Base-by-base conservation (phyloP, 2,329 filamentous ascomycete genomes). In the Fusarium sp. region DNA sequence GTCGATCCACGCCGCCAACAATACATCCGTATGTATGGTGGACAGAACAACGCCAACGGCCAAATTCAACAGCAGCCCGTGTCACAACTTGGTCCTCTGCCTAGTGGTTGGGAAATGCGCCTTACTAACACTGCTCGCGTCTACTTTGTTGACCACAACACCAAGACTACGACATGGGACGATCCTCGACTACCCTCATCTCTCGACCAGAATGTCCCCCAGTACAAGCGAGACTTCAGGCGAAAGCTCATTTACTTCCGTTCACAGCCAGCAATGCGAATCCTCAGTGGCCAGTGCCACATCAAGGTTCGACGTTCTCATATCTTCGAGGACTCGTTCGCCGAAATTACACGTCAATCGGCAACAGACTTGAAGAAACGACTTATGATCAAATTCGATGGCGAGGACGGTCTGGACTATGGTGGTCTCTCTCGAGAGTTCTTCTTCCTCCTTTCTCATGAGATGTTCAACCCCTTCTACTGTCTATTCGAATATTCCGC, bases 381-480 rank as follows among this genome's bases (percentile, higher is more conserved):
- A 50, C 82, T 99, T 71, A 99, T 99, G 96, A 97, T 99, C 82
- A 99, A 99, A 83, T 99, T 99, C 74, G 96, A 99, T 74, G 96
- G 96, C 50, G 96, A 99, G 83, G 96, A 99, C 76, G 96, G 96
- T 82, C 84, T 99, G 66, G 96, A 99, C 82, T 99, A 99, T 78
- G 96, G 96, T 80, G 96, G 96, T 86, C 87, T 99, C 59, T 99
- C 96, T 37, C 88, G 94, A 88, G 96, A 99, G 82, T 99, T 99
- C 86, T 99, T 99, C 87, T 99, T 99, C 89, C 86, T 99, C 42
- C 89, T 99, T 58, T 98, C 95, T 18, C 96, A 99, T 83, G 96
- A 99, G 85, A 99, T 99, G 96, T 99, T 99, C 85, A 99, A 99
- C 81, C 96, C 96, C 32, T 99, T 99, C 84, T 99, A 99, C 85